A percentile compares a stretch with the other conserved stretches of the same genome.
phyloP scores from a whole-genome alignment of 2,329 filamentous ascomycete genomes.

The Westerdykella sp. region DNA sequence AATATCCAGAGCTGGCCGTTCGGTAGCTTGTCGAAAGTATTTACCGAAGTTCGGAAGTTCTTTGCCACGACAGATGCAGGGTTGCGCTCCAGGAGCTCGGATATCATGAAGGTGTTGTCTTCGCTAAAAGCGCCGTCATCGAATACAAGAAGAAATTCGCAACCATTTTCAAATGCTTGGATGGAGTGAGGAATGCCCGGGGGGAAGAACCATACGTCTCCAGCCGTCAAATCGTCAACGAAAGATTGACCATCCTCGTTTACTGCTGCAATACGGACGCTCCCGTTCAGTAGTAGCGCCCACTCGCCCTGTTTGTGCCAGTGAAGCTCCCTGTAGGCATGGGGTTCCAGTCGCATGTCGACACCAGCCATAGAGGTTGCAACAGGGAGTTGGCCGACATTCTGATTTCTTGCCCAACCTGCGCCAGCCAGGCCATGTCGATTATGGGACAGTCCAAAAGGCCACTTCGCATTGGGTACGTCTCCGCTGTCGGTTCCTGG shows the following conservation, averaged over 20 bases:
- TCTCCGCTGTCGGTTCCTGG: no score
- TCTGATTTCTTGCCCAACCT: no score
- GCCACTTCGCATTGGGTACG: no score
- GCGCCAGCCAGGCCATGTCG: no score
- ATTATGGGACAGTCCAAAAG: no score
- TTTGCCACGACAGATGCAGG: constrained; percentile 40
- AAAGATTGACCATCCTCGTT: constrained; percentile 47
- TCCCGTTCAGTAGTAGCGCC: constrained; percentile 50
- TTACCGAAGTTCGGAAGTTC: constrained; percentile 36
- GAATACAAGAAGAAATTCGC: constrained; percentile 57
- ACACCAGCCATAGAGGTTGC: constrained; percentile 41
- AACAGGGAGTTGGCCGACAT: constrained; percentile 21
- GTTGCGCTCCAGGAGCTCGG: constrained; percentile 46
- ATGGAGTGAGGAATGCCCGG: constrained; percentile 40
- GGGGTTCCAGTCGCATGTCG: constrained; percentile 37
- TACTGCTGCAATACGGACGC: constrained; percentile 47
- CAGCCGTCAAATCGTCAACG: constrained; percentile 37
- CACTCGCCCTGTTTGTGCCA: constrained; percentile 54
- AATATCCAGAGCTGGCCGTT: constrained; percentile 41
- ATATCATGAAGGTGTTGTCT: constrained; percentile 54
- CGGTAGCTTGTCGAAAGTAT: constrained; percentile 35
- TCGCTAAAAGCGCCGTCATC: constrained; percentile 55
- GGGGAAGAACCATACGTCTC: constrained; percentile 36
- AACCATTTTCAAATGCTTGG: constrained; percentile 50
- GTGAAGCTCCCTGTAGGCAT: constrained; percentile 58